Evolutionary conservation across 2,329 filamentous ascomycete species (phyloP).

Genomic region (Fusarium torulosum): DNA sequence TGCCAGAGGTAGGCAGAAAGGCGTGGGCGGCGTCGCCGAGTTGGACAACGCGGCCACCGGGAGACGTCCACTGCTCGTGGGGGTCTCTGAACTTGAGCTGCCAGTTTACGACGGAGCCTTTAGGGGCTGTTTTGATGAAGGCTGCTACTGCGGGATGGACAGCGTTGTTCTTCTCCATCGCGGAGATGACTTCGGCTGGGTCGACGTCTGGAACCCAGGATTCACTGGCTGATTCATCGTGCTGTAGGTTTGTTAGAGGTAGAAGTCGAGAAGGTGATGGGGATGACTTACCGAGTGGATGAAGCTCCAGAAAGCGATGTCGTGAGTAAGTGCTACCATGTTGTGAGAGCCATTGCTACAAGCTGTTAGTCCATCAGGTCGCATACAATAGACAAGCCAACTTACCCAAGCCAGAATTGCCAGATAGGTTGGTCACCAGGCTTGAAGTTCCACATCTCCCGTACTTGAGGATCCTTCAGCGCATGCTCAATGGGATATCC

Average conservation of each 20-base stretch:
- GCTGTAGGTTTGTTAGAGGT: not conserved
- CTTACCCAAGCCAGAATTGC: slow-evolving; percentile 38
- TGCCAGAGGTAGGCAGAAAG: slow-evolving; percentile 30
- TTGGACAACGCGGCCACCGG: slow-evolving; percentile 30
- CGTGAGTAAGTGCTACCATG: slow-evolving; percentile 24
- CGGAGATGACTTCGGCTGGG: slow-evolving; percentile 26
- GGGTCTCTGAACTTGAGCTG: slow-evolving; percentile 37
- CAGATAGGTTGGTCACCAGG: slow-evolving; percentile 21
- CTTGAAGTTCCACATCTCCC: slow-evolving; percentile 37
- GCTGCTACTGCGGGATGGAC: slow-evolving; percentile 31
- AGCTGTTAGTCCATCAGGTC: not conserved
- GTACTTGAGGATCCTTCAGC: slow-evolving; percentile 20
- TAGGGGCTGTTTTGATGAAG: slow-evolving; percentile 29
- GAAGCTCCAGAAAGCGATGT: slow-evolving; percentile 36
- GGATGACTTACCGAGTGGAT: slow-evolving; percentile 20
- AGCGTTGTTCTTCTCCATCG: slow-evolving; percentile 33
- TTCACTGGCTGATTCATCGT: slow-evolving; percentile 29
- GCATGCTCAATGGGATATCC: slow-evolving; percentile 32
- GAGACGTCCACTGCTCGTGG: slow-evolving; percentile 36
- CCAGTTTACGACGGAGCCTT: slow-evolving; percentile 36
- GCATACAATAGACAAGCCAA: rapidly evolving
- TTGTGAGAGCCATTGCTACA: slow-evolving; percentile 30
- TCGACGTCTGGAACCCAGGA: slow-evolving; percentile 34
- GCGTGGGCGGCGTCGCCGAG: slow-evolving; percentile 34
- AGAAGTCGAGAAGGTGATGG: rapidly evolving